These are phyloP conservation scores for Geranomyces michiganensis DNA, from an alignment of 192 early-diverging fungal species.

Conservation along the genomic window DNA sequence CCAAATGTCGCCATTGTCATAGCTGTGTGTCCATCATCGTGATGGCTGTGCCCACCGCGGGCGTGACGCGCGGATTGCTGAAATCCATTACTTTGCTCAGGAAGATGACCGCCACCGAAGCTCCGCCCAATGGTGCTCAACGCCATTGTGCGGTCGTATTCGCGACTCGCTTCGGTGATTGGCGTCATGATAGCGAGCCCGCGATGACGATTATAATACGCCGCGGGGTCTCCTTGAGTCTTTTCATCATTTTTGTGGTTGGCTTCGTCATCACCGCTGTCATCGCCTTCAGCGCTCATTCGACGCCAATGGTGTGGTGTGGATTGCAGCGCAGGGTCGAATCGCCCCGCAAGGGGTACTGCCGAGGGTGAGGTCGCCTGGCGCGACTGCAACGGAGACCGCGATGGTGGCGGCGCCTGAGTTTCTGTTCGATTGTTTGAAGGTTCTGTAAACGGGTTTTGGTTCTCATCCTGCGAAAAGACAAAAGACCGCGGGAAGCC, in stretches of 20 bases:
- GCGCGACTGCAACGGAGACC: background rate
- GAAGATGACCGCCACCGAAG: background rate
- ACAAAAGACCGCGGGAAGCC: background rate
- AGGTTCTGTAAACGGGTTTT: background rate
- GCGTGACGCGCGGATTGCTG: background rate
- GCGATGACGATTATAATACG: background rate
- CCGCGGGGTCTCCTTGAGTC: background rate
- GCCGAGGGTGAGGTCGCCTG: background rate
- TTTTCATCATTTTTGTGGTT: background rate
- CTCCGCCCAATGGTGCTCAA: constrained; percentile 41
- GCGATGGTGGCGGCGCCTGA: background rate
- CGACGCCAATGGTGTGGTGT: background rate
- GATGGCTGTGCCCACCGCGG: background rate
- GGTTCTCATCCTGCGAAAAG: background rate
- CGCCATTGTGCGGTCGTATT: constrained; percentile 25
- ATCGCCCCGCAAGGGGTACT: background rate
- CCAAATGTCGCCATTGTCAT: constrained; percentile 31
- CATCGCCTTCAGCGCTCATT: background rate
- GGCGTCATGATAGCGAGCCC: constrained; percentile 45
- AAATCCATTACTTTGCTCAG: background rate
- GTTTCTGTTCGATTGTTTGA: background rate
- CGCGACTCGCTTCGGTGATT: constrained; percentile 42
- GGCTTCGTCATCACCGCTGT: background rate
- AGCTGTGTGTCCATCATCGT: constrained; percentile 25
- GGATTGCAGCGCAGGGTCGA: background rate